Evolutionary conservation across 345 rosid species (phyloP).

Genomic region (Lepidium africanum): DNA sequence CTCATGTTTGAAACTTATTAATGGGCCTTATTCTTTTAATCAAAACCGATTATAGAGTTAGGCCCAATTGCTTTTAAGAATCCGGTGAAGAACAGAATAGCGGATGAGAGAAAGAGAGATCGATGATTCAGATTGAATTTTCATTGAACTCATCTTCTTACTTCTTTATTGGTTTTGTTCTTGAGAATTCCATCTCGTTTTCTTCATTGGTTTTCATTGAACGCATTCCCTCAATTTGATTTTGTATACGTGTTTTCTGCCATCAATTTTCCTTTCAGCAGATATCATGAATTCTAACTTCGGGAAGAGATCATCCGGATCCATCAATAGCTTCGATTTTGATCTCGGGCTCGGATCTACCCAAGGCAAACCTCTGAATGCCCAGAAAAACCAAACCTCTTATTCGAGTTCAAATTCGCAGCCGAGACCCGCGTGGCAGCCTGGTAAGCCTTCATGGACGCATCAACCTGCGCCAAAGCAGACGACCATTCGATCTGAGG

Average conservation of each 20-base stretch:
- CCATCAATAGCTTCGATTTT: slow-evolving; percentile 47
- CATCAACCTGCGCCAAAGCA: slow-evolving; percentile 69
- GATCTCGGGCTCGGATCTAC: slow-evolving; percentile 75
- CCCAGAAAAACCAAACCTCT: slow-evolving; percentile 50
- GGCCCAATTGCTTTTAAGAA: no score
- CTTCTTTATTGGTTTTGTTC: no score
- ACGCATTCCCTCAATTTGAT: background rate
- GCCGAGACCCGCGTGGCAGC: slow-evolving; percentile 64
- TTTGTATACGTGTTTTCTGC: background rate
- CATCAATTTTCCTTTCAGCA: background rate
- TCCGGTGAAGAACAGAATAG: no score
- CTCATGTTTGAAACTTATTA: no score
- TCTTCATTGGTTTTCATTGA: no score
- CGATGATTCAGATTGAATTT: no score
- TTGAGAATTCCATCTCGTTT: no score
- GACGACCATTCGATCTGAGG: slow-evolving; percentile 29
- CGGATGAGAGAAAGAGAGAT: no score
- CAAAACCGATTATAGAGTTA: no score
- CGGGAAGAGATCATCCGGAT: slow-evolving; percentile 54
- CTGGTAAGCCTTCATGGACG: slow-evolving; percentile 77
- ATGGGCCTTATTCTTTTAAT: no score
- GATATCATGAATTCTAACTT: slow-evolving; percentile 50
- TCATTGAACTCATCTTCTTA: no score
- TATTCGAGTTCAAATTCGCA: slow-evolving; percentile 47
- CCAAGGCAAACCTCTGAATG: slow-evolving; percentile 58